Evolutionary conservation across 495 filamentous ascomycete genomes (phyloP), one percentile per base, ranked within the genome.

Genomic region (Lasiosphaeriaceae sp.): DNA sequence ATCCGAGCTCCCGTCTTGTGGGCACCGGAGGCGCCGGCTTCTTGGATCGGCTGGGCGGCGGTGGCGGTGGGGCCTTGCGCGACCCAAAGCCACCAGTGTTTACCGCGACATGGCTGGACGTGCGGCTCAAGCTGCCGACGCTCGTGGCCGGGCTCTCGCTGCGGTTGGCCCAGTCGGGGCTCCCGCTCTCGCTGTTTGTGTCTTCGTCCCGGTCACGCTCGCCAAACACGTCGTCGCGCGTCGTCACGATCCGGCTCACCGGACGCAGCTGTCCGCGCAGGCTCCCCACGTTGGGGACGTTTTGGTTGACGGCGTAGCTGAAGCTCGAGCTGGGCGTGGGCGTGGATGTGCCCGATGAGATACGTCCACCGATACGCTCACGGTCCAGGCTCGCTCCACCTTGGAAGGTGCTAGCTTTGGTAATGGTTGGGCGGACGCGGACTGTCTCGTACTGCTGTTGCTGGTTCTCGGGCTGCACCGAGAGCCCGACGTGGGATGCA

Each of bases 61-160:
- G 90, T 35, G 90, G 90, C 7, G 90, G 90, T 35, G 90, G 87
- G 9, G 81, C 83, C 70, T 90, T 91, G 74, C 89, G 88, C 22
- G 65, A 50, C 19, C 71, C 62, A 3, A 58, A 55, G 7, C 58
- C 24, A 16, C 11, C 39, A 31, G 6, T 44, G 26, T 72, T 77
- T 24, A 75, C 75, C 56, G 77, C 70, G 62, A 80, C 80, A 54
- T 82, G 77, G 55, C 76, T 81, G 37, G 81, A 55, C 41, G 62
- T 79, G 22, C 84, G 84, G 45, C 78, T 75, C 46, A 79, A 67
- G 66, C 84, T 85, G 31, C 80, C 83, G 57, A 82, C 75, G 22
- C 84, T 85, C 3, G 86, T 84, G 16, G 82, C 80, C 3, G 86
- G 85, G 46, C 86, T 88, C 37, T 77, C 76, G 16, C 81, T 82